Conservation (phyloP, 306 rosid species). For the Glycine latifolia region DNA sequence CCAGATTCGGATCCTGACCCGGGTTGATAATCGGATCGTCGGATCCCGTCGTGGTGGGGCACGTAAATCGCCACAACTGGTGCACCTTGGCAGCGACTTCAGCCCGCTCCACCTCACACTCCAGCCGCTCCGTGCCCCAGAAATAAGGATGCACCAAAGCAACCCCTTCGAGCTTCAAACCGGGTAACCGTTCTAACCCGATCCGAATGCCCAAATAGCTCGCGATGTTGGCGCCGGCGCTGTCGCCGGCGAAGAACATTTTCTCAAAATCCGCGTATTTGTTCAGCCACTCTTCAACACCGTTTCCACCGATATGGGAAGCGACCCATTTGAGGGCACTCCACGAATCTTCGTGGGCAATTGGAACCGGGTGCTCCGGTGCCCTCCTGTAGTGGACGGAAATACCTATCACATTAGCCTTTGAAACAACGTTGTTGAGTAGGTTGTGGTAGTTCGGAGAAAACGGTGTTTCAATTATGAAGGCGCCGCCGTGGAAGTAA, state of each 20-base stretch:
- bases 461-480: slow-evolving; percentile 66
- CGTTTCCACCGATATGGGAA: slow-evolving; percentile 56
- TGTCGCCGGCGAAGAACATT: slow-evolving; percentile 73
- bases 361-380: slow-evolving; percentile 75
- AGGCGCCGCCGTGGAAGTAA: slow-evolving; percentile 80
- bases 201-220: slow-evolving; percentile 64
- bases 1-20: slow-evolving; percentile 62
- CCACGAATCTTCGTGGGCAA: slow-evolving; percentile 73
- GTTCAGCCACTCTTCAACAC: slow-evolving; percentile 69
- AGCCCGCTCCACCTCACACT: slow-evolving; percentile 35
- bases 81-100: no score
- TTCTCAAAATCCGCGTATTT: slow-evolving; percentile 53
- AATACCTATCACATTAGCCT: slow-evolving; percentile 57
- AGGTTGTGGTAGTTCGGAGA: slow-evolving; percentile 62
- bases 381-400: slow-evolving; percentile 78
- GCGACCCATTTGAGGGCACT: slow-evolving; percentile 65
- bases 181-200: slow-evolving; percentile 53
- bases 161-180: slow-evolving; percentile 57
- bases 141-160: slow-evolving; percentile 70
- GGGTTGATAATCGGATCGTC: slow-evolving; percentile 77
- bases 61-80: not conserved
- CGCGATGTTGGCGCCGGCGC: slow-evolving; percentile 74
- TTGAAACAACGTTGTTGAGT: slow-evolving; percentile 53
- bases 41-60: slow-evolving; percentile 53
- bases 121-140: slow-evolving; percentile 65